phyloP scores from a whole-genome alignment of 768 basidiomycete genomes.

The Trichaptum fuscoviolaceum region DNA sequence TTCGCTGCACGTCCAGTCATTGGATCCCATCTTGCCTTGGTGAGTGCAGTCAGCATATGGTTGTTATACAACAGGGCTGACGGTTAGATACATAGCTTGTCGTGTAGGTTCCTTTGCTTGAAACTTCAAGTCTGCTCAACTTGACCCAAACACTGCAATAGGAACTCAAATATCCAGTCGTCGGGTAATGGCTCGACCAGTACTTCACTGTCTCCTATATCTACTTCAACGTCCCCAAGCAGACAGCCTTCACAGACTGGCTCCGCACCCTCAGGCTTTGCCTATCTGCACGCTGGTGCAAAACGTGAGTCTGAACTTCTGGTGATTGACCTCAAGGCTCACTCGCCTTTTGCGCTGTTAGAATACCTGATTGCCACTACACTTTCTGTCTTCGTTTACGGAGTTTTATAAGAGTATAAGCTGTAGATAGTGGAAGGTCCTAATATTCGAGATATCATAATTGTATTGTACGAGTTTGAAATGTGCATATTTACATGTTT shows the following conservation, averaged over 20 bases:
- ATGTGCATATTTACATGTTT: background rate
- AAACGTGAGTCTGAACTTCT: background rate
- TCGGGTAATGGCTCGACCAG: background rate
- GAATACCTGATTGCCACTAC: background rate
- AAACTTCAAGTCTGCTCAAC: background rate
- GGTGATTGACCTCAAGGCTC: background rate
- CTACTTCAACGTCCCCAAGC: background rate
- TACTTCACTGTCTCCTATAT: background rate
- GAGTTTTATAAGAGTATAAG: background rate
- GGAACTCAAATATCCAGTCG: background rate
- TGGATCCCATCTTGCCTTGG: conserved; percentile 47
- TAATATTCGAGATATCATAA: background rate
- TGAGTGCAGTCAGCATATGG: conserved; percentile 17
- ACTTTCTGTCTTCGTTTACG: background rate
- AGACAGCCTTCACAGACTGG: background rate
- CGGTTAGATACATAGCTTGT: background rate
- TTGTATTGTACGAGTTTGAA: background rate
- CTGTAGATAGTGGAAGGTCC: background rate
- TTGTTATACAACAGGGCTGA: background rate
- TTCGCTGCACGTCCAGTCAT: conserved; percentile 56
- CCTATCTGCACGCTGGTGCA: background rate
- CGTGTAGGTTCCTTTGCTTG: background rate
- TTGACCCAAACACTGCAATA: background rate
- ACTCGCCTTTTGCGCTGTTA: background rate
- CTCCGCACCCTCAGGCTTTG: background rate